Evolutionary conservation across 176 grass and related monocot species (phyloP), one percentile per base, ranked within the genome.

Genomic region (Pontederia paniculata): DNA sequence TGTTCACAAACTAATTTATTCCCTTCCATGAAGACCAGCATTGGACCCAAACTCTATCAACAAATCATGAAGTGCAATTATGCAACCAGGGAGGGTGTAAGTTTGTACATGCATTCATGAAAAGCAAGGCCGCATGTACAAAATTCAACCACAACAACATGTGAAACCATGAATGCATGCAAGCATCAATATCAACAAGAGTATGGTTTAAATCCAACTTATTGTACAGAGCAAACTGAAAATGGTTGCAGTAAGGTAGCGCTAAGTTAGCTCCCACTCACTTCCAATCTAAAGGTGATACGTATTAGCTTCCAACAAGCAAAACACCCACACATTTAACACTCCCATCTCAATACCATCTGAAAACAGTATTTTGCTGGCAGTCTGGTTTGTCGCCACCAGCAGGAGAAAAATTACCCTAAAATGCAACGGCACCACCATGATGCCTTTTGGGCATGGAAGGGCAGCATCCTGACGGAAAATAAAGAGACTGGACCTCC

Each of bases 291-390:
- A 22, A 6, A 64, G 61, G 9, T 64, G 23, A 49, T 13, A 17
- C 10, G 8, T 13, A 25, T 64, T 48, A 50, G 44, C 17, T 49
- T 15, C 14, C 20, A 57, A 57, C 61, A 61, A 64, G 25, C 61
- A 50, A 48, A 64, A 23, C 19, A 48, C 18, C n/a, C n/a, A n/a
- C 45, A 62, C 11, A 21, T 10, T 2, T 12, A 49, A 49, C 11
- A 49, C 47, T 8, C 8, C 9, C 17, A 10, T 10, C 20, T n/a
- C 17, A 53, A 53, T 19, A n/a, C 43, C 60, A 47, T 22, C 60
- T 47, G n/a, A n/a, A 11, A 62, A 12, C 19, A 28, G 20, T 28
- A 0, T 1, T 25, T 13, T 49, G 18, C 21, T 16, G 1, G 45
- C 8, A 23, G 14, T 23, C 44, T 48, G 48, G 20, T 64, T 64